Conservation (phyloP, 2,329 filamentous ascomycete genomes). For the Penicillium expansum region DNA sequence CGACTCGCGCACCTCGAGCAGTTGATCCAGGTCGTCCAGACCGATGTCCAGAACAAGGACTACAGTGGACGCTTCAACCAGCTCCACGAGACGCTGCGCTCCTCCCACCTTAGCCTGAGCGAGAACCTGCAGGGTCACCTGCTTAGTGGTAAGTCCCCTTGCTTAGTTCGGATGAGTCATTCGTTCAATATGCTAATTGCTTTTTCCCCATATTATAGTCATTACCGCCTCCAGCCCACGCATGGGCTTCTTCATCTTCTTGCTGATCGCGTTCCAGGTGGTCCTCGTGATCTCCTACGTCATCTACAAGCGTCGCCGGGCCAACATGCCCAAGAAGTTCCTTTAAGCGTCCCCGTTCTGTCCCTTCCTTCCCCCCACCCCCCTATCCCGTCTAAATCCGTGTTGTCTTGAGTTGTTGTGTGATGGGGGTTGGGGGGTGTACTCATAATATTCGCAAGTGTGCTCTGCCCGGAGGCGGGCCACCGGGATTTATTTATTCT, state of each 20-base stretch:
- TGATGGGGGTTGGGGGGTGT: neutral
- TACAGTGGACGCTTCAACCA: conserved; percentile 55
- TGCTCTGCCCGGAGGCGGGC: conserved; percentile 3
- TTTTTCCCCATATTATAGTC: conserved; percentile 35
- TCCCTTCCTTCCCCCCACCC: neutral
- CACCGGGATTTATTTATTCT: conserved; percentile 7
- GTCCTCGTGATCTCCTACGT: conserved; percentile 67
- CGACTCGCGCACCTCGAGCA: conserved; percentile 55
- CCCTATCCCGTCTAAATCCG: neutral
- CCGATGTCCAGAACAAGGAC: conserved; percentile 56
- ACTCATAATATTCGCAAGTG: conserved; percentile 12
- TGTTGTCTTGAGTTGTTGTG: neutral
- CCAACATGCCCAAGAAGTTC: conserved; percentile 85
- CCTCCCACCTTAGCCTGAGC: conserved; percentile 53
- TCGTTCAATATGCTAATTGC: neutral
- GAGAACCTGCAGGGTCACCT: conserved; percentile 52
- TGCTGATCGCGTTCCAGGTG: conserved; percentile 73
- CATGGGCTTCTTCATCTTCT: conserved; percentile 63
- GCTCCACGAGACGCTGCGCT: conserved; percentile 54
- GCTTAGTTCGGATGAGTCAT: neutral
- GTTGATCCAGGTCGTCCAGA: conserved; percentile 50
- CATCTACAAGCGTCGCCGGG: conserved; percentile 74
- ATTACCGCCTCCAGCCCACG: conserved; percentile 55
- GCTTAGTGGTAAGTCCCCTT: conserved; percentile 46
- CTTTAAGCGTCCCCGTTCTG: conserved; percentile 51